These are phyloP conservation scores for Austroboletus niveus DNA, from an alignment of 1,284 basidiomycete genomes.

Conservation along the genomic window DNA sequence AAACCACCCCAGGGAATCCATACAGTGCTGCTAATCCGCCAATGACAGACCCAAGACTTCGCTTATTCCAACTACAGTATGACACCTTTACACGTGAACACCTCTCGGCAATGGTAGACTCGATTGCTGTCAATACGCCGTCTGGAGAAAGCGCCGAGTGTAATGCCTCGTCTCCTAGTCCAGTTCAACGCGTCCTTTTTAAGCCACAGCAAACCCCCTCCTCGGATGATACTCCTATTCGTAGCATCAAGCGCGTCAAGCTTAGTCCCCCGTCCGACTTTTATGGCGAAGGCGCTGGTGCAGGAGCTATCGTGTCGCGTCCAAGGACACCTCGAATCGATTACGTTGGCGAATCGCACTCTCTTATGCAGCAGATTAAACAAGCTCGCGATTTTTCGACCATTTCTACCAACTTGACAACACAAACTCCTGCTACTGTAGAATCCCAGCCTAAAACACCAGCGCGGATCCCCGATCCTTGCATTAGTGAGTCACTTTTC, in stretches of 20 bases:
- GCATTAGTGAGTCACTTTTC: conserved; percentile 14
- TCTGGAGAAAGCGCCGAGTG: conserved; percentile 47
- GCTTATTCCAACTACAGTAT: conserved; percentile 88
- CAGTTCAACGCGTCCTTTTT: conserved; percentile 41
- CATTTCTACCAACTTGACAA: conserved; percentile 55
- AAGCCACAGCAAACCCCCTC: conserved; percentile 41
- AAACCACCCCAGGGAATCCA: conserved; percentile 55
- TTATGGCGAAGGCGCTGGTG: conserved; percentile 45
- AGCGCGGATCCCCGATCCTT: neutral
- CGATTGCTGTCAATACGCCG: conserved; percentile 76
- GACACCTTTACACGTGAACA: conserved; percentile 93
- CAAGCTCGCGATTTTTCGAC: conserved; percentile 73
- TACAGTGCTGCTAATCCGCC: conserved; percentile 38
- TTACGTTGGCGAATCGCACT: conserved; percentile 70
- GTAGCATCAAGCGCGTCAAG: conserved; percentile 75
- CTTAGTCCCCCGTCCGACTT: conserved; percentile 61
- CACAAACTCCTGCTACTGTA: conserved; percentile 18
- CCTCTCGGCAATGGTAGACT: conserved; percentile 87
- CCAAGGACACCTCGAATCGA: conserved; percentile 50
- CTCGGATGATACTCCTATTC: conserved; percentile 46
- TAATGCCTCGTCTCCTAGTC: conserved; percentile 45
- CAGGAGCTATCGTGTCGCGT: conserved; percentile 47
- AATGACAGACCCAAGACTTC: conserved; percentile 69
- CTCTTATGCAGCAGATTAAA: conserved; percentile 74
- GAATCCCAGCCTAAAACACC: conserved; percentile 8